These are phyloP conservation scores for Trichoderma brevicompactum DNA, from an alignment of 2,329 filamentous ascomycete species.

Conservation along the genomic window DNA sequence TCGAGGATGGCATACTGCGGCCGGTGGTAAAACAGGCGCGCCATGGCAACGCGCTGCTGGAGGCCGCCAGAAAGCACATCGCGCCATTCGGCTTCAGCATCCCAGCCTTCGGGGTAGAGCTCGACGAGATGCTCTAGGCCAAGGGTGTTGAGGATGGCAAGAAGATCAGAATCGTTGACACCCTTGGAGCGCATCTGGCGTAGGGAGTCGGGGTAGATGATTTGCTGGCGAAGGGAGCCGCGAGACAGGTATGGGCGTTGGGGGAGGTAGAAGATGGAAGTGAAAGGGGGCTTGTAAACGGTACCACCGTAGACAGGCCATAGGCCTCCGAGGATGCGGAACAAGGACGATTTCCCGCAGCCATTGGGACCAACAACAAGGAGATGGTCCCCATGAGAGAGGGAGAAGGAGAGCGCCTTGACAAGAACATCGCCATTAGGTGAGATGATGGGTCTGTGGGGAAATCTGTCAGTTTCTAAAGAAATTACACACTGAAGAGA, in stretches of 20 bases:
- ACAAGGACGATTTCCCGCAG: conserved; percentile 94
- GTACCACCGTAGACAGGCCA: conserved; percentile 98
- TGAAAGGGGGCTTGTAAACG: conserved; percentile 87
- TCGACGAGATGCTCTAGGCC: conserved; percentile 83
- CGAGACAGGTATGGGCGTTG: conserved; percentile 92
- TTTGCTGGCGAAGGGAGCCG: conserved; percentile 91
- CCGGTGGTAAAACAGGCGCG: conserved; percentile 88
- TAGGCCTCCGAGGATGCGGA: conserved; percentile 92
- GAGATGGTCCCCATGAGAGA: conserved; percentile 85
- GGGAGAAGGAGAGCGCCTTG: conserved; percentile 81
- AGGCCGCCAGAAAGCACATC: conserved; percentile 90
- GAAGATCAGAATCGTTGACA: conserved; percentile 79
- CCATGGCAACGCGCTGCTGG: conserved; percentile 97
- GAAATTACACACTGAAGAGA: background rate
- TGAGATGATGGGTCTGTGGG: conserved; percentile 78
- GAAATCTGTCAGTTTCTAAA: background rate
- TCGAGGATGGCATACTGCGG: conserved; percentile 95
- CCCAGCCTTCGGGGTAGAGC: conserved; percentile 78
- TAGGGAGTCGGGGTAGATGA: conserved; percentile 91
- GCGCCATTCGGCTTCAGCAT: conserved; percentile 94
- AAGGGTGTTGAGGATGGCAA: conserved; percentile 75
- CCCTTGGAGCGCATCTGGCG: conserved; percentile 85
- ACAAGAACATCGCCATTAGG: conserved; percentile 95
- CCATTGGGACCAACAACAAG: conserved; percentile 96
- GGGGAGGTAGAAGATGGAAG: conserved; percentile 97